Evolutionary conservation across 2,329 filamentous ascomycete genomes (phyloP).

Genomic region (Sporothrix schenckii): DNA sequence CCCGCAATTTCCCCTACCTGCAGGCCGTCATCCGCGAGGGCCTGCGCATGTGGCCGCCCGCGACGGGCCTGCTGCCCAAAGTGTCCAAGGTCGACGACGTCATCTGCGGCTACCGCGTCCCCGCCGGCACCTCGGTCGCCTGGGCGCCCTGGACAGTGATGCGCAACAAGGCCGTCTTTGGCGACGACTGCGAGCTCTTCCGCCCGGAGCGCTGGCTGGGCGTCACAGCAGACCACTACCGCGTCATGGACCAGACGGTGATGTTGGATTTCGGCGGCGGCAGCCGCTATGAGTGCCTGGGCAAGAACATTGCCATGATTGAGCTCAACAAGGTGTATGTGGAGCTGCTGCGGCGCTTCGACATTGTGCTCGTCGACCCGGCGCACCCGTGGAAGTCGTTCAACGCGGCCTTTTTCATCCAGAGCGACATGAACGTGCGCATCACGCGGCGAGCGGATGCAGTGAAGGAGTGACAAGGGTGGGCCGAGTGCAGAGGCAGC

Average conservation of each 20-base stretch:
- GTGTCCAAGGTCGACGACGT: conserved; percentile 46
- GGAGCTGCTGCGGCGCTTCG: conserved; percentile 40
- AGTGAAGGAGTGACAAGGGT: background rate
- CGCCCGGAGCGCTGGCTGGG: conserved; percentile 53
- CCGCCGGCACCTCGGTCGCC: conserved; percentile 49
- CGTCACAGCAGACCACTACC: conserved; percentile 37
- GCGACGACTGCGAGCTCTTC: conserved; percentile 48
- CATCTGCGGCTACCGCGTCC: conserved; percentile 47
- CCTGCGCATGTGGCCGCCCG: conserved; percentile 52
- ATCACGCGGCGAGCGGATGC: conserved; percentile 29
- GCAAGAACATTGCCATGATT: conserved; percentile 49
- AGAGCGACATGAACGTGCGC: conserved; percentile 34
- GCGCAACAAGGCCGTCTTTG: conserved; percentile 45
- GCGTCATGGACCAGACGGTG: conserved; percentile 40
- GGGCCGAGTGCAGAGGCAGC: background rate
- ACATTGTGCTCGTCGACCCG: conserved; percentile 39
- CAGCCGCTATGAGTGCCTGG: conserved; percentile 46
- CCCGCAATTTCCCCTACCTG: conserved; percentile 50
- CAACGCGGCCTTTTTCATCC: conserved; percentile 37
- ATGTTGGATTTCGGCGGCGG: conserved; percentile 49
- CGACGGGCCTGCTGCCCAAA: conserved; percentile 41
- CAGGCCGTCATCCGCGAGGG: conserved; percentile 56
- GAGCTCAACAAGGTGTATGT: conserved; percentile 47
- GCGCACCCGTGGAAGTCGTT: conserved; percentile 41
- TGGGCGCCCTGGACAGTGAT: conserved; percentile 41